Percentiles rank a stretch among this genome's conserved stretches.
phyloP scores from a whole-genome alignment of 768 basidiomycete genomes.

The Podaxis sp. region DNA sequence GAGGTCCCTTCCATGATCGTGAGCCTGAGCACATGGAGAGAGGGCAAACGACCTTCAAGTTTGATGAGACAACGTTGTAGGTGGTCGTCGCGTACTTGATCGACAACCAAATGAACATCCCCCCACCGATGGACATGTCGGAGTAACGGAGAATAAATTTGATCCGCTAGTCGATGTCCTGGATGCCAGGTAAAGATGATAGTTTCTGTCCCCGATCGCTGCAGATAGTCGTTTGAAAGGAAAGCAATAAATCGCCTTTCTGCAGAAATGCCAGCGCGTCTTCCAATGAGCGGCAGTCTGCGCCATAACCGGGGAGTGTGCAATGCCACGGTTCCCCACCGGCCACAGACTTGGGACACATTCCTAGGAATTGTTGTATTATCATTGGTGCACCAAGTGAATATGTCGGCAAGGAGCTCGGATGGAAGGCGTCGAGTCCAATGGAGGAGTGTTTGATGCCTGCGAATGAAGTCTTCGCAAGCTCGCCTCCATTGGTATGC shows the following conservation, averaged over 20 bases:
- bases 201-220: not conserved
- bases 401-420: not conserved
- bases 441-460: not conserved
- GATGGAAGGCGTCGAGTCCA: not conserved
- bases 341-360: not conserved
- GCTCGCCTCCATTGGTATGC: not conserved
- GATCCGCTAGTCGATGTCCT: not conserved
- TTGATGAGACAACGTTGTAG: not conserved
- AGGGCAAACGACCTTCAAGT: not conserved
- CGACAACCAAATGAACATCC: not conserved
- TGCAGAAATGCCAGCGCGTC: not conserved
- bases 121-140: not conserved
- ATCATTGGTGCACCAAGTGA: not conserved
- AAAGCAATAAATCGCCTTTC: not conserved
- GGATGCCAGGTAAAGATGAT: not conserved
- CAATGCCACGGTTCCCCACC: not conserved
- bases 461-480: not conserved
- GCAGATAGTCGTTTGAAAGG: not conserved
- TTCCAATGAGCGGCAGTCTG: not conserved
- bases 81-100: not conserved
- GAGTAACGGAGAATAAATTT: not conserved
- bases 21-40: not conserved
- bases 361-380: not conserved
- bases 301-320: not conserved
- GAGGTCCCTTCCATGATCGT: not conserved